Base-by-base conservation (phyloP, 2,329 filamentous ascomycete species). In the Cytospora mali region DNA sequence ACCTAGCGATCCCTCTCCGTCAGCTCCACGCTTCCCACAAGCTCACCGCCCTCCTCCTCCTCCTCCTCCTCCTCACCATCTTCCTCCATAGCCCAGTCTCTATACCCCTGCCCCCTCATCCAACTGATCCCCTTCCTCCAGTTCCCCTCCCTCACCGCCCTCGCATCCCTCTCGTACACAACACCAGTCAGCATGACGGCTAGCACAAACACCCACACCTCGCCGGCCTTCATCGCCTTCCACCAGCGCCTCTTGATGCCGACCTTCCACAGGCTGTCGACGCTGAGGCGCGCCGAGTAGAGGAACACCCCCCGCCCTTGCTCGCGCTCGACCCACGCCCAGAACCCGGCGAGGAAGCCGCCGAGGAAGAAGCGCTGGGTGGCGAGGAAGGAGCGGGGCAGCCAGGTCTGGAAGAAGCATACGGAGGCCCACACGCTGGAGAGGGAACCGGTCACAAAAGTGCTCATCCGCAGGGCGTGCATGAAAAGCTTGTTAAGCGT, bases 241-340 rank as follows among this genome's bases (percentile, higher is more conserved):
- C 94, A 97, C 87, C 92, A 92, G 1, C 92, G 85, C 35, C 89
- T 81, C 86, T 98, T 98, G 61, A 90, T 86, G n/a, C 93, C 93
- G 0, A 96, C 92, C 79, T 96, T 96, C 92, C 93, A 98, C 52
- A 93, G 75, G 42, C 87, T 91, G 73, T 96, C 91, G 31, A 97
- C 80, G 64, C 89, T 92, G n/a, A 88, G 79, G 2, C 93, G 84
- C 31, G 90, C 86, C 67, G 86, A 88, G 75, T 95, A 95, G 65
- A 97, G 70, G 75, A 96, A 96, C 60, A 91, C 84, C 1, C 83
- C 81, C 18, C 90, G 79, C 49, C 88, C 85, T 64, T 83, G 79
- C 55, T 80, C 79, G 51, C 88, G 81, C 72, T 93, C 89, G 2
- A 97, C 77, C 74, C 91, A 91, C 0, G 91, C 91, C 88, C 93